phyloP scores from a whole-genome alignment of 768 basidiomycete genomes.

The Suillus weaverae region DNA sequence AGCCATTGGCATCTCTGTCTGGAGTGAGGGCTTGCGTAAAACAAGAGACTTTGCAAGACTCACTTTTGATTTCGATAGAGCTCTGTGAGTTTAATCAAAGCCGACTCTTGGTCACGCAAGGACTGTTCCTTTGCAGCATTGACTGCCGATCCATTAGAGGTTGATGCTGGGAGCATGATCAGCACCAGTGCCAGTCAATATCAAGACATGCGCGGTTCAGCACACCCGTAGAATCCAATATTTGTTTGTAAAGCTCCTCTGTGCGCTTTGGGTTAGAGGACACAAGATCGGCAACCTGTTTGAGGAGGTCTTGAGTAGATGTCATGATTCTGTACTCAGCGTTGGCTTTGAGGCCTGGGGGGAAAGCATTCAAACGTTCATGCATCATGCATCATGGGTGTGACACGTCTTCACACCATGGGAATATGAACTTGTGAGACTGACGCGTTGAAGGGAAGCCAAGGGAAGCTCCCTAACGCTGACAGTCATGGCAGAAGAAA shows the following conservation, averaged over 20 bases:
- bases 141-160: conserved; percentile 33
- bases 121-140: conserved; percentile 51
- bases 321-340: conserved; percentile 19
- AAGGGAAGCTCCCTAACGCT: not conserved
- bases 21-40: conserved; percentile 2
- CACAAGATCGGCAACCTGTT: conserved; percentile 52
- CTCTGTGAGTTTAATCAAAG: conserved; percentile 82
- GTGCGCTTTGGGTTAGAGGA: conserved; percentile 57
- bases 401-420: conserved; percentile 34
- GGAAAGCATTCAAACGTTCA: not conserved
- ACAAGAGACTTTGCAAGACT: conserved; percentile 24
- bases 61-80: conserved; percentile 86
- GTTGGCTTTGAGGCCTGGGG: not conserved
- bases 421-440: conserved; percentile 25
- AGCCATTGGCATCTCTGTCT: conserved; percentile 74
- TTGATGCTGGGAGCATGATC: conserved; percentile 23
- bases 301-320: conserved; percentile 24
- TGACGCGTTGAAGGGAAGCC: conserved; percentile 34
- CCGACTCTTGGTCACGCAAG: conserved; percentile 80
- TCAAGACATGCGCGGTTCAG: conserved; percentile 3
- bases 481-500: conserved; percentile 75
- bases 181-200: not conserved
- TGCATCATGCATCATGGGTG: too few species aligned
- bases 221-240: conserved; percentile 47
- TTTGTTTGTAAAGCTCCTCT: conserved; percentile 72